Base-by-base conservation (phyloP, 768 basidiomycete genomes). In the Pulveroboletus sp. region DNA sequence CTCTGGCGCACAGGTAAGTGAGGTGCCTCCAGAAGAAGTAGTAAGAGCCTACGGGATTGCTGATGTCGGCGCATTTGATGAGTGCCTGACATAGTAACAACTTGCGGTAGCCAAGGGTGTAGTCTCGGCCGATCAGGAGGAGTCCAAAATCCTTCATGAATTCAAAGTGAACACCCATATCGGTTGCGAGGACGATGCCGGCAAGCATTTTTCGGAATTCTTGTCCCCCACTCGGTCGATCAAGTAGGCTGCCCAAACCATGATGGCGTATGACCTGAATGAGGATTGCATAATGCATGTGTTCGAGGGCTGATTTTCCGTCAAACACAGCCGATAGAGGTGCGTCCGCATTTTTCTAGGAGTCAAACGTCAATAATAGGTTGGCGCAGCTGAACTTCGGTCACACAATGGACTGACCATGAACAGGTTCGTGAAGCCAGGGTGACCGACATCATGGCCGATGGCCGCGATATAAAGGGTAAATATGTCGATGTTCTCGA, bases 41-140 rank as follows among this genome's bases (percentile, higher is more conserved):
- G 9, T 31, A 13, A 42, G 28, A 15, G 80, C 93, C 57, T 65
- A 96, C 93, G 14, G 96, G 95, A 67, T 99, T 99, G 65, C 91
- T 93, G 62, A 99, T 98, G 71, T 99, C 96, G 15, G 95, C 93
- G 62, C 94, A 96, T 69, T 99, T 98, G 66, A 99, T 83, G 45
- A 99, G 71, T 4, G 89, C 88, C 61, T 97, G 93, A 64, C 91
- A 95, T 21, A 93, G 68, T 46, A 95, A 69, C 24, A 88, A 73
- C 57, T 86, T 77, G 47, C 83, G 78, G 56, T 70, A 63, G 45
- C 71, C 70, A 39, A 78, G 59, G 9, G 75, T 62, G 15, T 59
- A 64, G 18, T 68, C 68, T 11, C 64, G 57, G 18, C 76, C 78
- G 4, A 67, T 61, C 35, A 85, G 67, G 24, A 84, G 61, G 7